phyloP scores from a whole-genome alignment of 2,329 filamentous ascomycete species.

The Dothistroma septosporum region DNA sequence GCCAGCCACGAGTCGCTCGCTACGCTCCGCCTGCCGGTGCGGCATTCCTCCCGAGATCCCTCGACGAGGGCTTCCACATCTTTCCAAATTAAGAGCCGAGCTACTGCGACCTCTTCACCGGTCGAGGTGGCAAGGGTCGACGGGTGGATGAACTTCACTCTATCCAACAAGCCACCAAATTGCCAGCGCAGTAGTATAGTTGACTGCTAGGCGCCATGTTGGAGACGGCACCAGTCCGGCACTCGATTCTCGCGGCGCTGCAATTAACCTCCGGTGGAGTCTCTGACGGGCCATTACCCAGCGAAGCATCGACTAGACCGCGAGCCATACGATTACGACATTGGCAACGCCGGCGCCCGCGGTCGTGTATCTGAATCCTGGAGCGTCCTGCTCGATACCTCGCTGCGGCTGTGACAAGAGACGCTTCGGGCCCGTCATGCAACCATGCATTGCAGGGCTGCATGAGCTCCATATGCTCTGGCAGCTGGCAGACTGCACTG shows the following conservation, averaged over 20 bases:
- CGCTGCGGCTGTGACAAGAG: not conserved
- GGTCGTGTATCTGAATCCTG: not conserved
- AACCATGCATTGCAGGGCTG: not conserved
- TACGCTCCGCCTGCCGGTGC: not conserved
- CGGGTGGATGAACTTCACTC: not conserved
- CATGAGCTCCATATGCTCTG: not conserved
- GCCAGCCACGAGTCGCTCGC: constrained; percentile 4
- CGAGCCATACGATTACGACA: not conserved
- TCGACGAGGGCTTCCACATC: not conserved
- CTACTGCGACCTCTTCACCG: constrained; percentile 11
- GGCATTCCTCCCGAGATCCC: constrained; percentile 4
- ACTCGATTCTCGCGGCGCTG: not conserved
- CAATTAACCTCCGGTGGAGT: not conserved
- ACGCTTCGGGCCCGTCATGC: too few relatives aligned
- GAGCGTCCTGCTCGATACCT: not conserved
- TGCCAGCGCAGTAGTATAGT: not conserved
- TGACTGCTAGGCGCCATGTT: not conserved
- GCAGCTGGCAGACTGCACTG: not conserved
- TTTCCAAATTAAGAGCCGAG: constrained; percentile 6
- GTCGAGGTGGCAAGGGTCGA: constrained; percentile 1
- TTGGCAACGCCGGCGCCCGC: not conserved
- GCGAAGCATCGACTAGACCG: not conserved
- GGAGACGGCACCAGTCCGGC: constrained; percentile 2
- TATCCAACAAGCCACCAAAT: not conserved
- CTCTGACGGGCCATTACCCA: not conserved